Percentiles rank a stretch among this genome's conserved stretches.
Conservation (phyloP, 371 early-diverging fungal species). For the Mortierella sp. region DNA sequence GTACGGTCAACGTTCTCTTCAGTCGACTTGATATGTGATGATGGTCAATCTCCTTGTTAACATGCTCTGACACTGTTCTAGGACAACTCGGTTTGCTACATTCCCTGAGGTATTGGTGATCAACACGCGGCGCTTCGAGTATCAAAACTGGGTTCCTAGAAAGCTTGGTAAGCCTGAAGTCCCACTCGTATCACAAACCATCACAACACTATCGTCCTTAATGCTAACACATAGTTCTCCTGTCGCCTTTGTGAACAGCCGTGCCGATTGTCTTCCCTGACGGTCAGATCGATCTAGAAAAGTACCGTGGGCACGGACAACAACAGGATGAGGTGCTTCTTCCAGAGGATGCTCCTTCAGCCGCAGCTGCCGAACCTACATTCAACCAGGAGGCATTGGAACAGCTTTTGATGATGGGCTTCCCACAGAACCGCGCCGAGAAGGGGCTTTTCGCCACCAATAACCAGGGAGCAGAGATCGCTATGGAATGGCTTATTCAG, state of each 20-base stretch:
- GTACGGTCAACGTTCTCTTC: conserved; percentile 53
- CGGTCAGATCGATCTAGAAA: conserved; percentile 64
- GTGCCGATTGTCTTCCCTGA: conserved; percentile 70
- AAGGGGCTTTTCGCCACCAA: conserved; percentile 86
- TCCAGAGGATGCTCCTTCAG: conserved; percentile 71
- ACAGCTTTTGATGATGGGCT: conserved; percentile 91
- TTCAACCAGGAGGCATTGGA: conserved; percentile 76
- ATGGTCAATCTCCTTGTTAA: too few relatives aligned
- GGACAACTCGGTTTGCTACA: conserved; percentile 78
- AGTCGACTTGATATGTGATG: too few relatives aligned
- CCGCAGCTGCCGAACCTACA: conserved; percentile 52
- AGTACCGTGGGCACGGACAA: conserved; percentile 72
- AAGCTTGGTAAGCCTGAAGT: conserved; percentile 68
- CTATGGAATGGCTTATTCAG: conserved; percentile 95
- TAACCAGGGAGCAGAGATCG: conserved; percentile 84
- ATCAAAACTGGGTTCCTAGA: conserved; percentile 89
- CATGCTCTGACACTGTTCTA: conserved; percentile 27
- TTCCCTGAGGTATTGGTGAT: conserved; percentile 89
- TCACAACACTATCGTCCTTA: not conserved
- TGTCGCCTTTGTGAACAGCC: conserved; percentile 49
- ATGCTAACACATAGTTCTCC: not conserved
- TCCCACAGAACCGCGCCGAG: conserved; percentile 84
- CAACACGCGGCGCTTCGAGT: conserved; percentile 86
- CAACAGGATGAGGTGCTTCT: conserved; percentile 79
- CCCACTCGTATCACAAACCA: not conserved